Conservation (phyloP, 192 early-diverging fungal genomes). For the Mortierella claussenii region DNA sequence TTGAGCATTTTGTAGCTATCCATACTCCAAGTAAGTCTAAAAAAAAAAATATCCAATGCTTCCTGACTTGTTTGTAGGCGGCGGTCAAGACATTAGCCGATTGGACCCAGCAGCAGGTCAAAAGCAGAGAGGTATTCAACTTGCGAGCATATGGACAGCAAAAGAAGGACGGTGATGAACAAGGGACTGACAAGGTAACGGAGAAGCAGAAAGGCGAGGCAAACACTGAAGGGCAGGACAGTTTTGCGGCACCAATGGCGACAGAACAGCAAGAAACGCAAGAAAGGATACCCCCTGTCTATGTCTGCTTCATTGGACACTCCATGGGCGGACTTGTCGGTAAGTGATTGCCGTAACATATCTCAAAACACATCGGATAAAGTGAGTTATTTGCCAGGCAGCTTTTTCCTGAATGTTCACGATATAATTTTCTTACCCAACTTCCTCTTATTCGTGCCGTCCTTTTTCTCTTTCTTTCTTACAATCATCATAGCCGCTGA, state of each 20-base stretch:
- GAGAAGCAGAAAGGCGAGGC: background rate
- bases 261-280: no score
- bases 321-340: constrained; percentile 73
- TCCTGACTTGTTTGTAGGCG: background rate
- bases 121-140: constrained; percentile 40
- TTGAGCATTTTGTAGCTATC: background rate
- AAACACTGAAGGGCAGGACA: background rate
- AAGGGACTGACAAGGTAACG: background rate
- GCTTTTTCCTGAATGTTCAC: background rate
- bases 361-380: no score
- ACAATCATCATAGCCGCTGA: constrained; percentile 57
- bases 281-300: constrained; percentile 34
- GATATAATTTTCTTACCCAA: background rate
- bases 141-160: background rate
- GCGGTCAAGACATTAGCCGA: constrained; percentile 59
- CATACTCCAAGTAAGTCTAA: background rate
- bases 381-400: background rate
- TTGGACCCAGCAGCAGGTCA: constrained; percentile 59
- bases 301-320: constrained; percentile 53
- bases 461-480: background rate
- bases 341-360: no score
- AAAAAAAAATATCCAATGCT: background rate
- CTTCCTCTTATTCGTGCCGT: background rate
- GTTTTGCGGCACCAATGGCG: no score
- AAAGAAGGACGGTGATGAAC: constrained; percentile 2